Base-by-base conservation (phyloP, 306 rosid genomes). In the Vigna angularis region DNA sequence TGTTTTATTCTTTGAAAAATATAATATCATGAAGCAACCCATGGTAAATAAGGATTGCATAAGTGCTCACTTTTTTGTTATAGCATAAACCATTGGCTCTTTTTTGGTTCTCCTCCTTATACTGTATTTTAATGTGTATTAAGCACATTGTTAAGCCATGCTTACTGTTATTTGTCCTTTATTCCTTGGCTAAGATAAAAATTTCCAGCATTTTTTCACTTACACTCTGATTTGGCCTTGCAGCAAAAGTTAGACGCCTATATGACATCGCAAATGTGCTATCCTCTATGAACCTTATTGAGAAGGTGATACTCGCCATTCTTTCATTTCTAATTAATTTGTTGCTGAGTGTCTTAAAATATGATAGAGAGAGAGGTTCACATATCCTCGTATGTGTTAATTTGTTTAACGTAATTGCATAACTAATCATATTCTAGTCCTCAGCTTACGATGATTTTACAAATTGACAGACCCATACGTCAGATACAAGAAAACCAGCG, bases 201-300 rank as follows among this genome's bases (percentile, higher is more conserved):
- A 6, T 6, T 16, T 10, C 53, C 17, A 75, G 45, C 11, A 5
- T 58, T 53, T 62, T 5, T 67, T 76, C 55, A 9, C 73, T 86
- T 26, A 80, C 11, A 24, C 55, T 72, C 22, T 38, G 36, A 22
- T 82, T 32, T 73, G 51, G 56, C 49, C 34, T 88, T 87, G 81
- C 98, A 91, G 99, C 98, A 16, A 95, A 93, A 86, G 93, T 95
- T n/a, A 89, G 99, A 66, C 93, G 98, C 80, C 87, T 95, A 10
- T 95, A 95, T 77, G 99, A 95, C 73, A 95, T 95, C 32, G 99
- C 98, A 47, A 95, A 95, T 78, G 98, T 95, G 75, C 77, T 93
- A 65, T 90, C 98, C 50, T 91, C 99, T 55, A 88, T 95, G 87
- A 90, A 73, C 53, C 96, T 95, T 3, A 95, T 95, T 53, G 97